Percentiles rank a stretch among this genome's conserved stretches.
These are phyloP conservation scores for Trichoderma sp. DNA, from an alignment of 2,329 filamentous ascomycete species.

Conservation along the genomic window DNA sequence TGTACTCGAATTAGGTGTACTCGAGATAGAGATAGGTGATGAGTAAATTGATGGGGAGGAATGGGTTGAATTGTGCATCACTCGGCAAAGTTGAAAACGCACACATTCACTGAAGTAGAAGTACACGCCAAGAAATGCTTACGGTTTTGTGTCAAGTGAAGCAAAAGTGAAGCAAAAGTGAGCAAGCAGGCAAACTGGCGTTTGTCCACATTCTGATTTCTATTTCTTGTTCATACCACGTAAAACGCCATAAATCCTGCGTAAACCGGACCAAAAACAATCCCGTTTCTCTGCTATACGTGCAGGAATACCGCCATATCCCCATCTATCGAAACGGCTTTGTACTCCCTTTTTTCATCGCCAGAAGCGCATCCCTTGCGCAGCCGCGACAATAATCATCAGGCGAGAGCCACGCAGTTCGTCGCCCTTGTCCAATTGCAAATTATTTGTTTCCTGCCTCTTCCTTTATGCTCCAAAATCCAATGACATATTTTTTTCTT, in stretches of 20 bases:
- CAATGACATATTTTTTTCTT: neutral
- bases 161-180: constrained; percentile 18
- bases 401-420: neutral
- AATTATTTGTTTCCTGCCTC: neutral
- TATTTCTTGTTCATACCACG: constrained; percentile 18
- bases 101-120: neutral
- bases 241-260: constrained; percentile 20
- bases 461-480: neutral
- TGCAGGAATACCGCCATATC: constrained; percentile 9
- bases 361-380: neutral
- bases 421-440: neutral
- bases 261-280: constrained; percentile 10
- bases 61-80: neutral
- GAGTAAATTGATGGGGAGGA: neutral
- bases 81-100: neutral
- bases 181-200: neutral
- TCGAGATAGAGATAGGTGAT: neutral
- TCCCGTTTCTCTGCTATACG: constrained; percentile 16
- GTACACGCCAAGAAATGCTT: neutral
- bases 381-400: neutral
- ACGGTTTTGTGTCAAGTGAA: neutral
- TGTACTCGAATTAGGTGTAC: neutral
- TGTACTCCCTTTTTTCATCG: neutral
- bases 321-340: constrained; percentile 18
- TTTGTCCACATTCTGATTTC: constrained; percentile 16